phyloP scores from a whole-genome alignment of 129 eudicot species.

The Kitagawia praeruptora region DNA sequence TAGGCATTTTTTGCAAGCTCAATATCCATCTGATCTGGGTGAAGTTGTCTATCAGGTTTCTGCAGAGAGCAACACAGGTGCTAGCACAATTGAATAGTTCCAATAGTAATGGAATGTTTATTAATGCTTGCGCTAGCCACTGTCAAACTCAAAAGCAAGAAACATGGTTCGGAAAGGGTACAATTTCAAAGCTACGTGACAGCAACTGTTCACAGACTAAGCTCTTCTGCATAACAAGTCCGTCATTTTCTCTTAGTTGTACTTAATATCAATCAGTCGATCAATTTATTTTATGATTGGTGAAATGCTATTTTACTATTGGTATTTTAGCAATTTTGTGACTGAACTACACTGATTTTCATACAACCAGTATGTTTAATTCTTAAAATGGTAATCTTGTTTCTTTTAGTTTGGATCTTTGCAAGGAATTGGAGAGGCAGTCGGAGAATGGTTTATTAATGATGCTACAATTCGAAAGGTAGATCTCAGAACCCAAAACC shows the following conservation, averaged over 20 bases:
- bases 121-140: background rate
- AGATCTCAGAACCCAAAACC: background rate
- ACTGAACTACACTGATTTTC: no score
- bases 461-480: background rate
- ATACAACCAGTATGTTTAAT: no score
- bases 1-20: background rate
- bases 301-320: no score
- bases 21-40: background rate
- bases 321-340: no score
- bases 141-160: conserved; percentile 2
- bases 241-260: no score
- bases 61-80: background rate
- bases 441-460: background rate
- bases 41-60: background rate
- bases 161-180: background rate
- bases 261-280: no score
- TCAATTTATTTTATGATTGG: no score
- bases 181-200: background rate
- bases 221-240: background rate
- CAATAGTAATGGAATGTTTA: background rate
- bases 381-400: background rate
- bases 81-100: background rate
- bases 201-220: background rate
- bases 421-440: background rate
- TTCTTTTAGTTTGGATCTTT: background rate